These are phyloP conservation scores for Backusella parvicylindrica DNA, from an alignment of 192 early-diverging fungal genomes.

Conservation along the genomic window DNA sequence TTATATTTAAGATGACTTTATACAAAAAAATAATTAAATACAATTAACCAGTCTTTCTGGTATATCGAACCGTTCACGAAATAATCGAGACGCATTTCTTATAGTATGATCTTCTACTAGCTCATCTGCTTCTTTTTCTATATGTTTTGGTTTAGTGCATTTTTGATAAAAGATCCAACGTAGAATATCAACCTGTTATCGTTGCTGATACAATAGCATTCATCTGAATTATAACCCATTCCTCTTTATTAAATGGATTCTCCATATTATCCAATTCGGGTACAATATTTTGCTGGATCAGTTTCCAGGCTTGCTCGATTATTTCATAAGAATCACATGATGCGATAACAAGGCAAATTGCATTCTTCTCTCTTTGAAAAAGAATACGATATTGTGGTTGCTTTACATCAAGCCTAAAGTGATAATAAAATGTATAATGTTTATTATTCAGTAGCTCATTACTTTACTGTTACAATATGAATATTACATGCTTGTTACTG, in stretches of 20 bases:
- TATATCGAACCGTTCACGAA: conserved; percentile 83
- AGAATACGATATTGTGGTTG: conserved; percentile 86
- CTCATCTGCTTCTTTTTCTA: conserved; percentile 79
- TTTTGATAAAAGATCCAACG: neutral
- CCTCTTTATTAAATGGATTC: conserved; percentile 70
- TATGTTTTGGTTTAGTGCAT: neutral
- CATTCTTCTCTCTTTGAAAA: conserved; percentile 53
- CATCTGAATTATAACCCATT: conserved; percentile 85
- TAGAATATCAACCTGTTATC: neutral
- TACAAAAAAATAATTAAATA: conserved; percentile 27
- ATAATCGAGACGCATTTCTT: conserved; percentile 81
- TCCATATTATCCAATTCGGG: conserved; percentile 63
- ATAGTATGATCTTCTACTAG: conserved; percentile 84
- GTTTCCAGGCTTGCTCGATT: conserved; percentile 85
- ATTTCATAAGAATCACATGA: conserved; percentile 73
- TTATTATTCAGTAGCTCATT: neutral
- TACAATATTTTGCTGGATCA: conserved; percentile 63
- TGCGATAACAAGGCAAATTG: conserved; percentile 67
- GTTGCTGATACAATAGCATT: conserved; percentile 64
- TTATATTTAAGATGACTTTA: neutral
- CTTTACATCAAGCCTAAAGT: conserved; percentile 76
- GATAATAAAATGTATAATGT: neutral
- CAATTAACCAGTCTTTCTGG: conserved; percentile 92
- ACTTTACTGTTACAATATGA: neutral
- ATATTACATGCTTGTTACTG: conserved; percentile 83